Base-by-base conservation (phyloP, 441 rosid species). In the Adansonia madagascariensis region DNA sequence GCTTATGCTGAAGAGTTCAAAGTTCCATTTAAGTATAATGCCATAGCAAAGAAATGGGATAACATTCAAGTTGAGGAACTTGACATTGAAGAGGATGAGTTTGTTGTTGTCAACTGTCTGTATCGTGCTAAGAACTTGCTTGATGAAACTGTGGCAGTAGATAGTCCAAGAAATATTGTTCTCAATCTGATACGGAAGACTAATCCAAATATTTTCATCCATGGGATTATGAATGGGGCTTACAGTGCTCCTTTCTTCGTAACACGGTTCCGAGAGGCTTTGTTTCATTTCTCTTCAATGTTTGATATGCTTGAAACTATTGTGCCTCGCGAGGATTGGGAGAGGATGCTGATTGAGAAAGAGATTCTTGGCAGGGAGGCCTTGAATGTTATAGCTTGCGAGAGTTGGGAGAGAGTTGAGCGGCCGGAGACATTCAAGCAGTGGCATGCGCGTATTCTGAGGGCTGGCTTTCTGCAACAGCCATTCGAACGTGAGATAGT, bases 351-450 rank as follows among this genome's bases (percentile, higher is more conserved):
- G 78, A 84, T 93, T 14, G 98, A 95, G 88, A 93, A 73, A 84
- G 97, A 92, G 74, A 82, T 95, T 50, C 77, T 91, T 74, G 97
- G 97, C 53, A 85, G 92, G 84, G 97, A 94, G 78, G 93, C 94
- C 8, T 62, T 94, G 88, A 94, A 94, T 86, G 90, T 87, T 71
- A 82, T 94, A 47, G 97, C 98, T 8, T 94, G 98, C 15, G 98
- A 94, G 83, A 92, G 94, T 27, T 91, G 91, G 92, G 97, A 94
- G 73, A 88, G 98, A 84, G 93, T 90, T 73, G 98, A 92, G 91
- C 90, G 98, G 79, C 98, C 98, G 6, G 97, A 94, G 83, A 92
- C 97, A 3, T 88, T 90, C 84, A 94, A 91, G 87, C 98, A 94
- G 84, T 94, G 97, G 98, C 97, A 90, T 46, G 85, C 89, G 47